phyloP scores from a whole-genome alignment of 2,329 filamentous ascomycete species.

The Exophiala aquamarina region DNA sequence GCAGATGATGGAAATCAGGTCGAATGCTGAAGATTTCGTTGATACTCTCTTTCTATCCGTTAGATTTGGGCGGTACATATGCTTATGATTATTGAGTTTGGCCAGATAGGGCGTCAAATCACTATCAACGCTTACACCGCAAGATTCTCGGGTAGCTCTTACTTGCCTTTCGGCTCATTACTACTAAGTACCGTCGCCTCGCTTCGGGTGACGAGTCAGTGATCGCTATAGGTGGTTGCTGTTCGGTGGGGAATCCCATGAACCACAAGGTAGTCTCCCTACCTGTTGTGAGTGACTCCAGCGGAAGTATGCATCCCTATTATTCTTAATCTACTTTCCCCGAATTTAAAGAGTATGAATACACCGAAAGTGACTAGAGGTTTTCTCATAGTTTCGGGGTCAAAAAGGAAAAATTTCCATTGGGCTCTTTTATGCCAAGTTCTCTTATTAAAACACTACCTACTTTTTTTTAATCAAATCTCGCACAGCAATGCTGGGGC shows the following conservation, averaged over 20 bases:
- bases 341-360: too few relatives aligned
- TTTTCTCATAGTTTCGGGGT: too few relatives aligned
- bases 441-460: too few relatives aligned
- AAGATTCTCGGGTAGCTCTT: background rate
- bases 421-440: too few relatives aligned
- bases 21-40: background rate
- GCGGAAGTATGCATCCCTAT: too few relatives aligned
- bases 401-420: too few relatives aligned
- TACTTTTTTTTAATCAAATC: too few relatives aligned
- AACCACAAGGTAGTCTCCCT: background rate
- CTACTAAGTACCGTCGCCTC: background rate
- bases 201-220: background rate
- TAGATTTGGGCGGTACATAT: background rate
- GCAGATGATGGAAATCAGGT: background rate
- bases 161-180: background rate
- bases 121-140: background rate
- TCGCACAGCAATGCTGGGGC: background rate
- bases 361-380: too few relatives aligned
- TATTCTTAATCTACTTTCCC: too few relatives aligned
- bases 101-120: background rate
- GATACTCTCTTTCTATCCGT: background rate
- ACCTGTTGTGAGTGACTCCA: too few relatives aligned
- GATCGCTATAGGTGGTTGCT: background rate
- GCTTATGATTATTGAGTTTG: constrained; percentile 1
- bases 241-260: background rate